These are phyloP conservation scores for Saccharomycopsis hybrid DNA, from an alignment of 1,139 yeast genomes.

Conservation along the genomic window DNA sequence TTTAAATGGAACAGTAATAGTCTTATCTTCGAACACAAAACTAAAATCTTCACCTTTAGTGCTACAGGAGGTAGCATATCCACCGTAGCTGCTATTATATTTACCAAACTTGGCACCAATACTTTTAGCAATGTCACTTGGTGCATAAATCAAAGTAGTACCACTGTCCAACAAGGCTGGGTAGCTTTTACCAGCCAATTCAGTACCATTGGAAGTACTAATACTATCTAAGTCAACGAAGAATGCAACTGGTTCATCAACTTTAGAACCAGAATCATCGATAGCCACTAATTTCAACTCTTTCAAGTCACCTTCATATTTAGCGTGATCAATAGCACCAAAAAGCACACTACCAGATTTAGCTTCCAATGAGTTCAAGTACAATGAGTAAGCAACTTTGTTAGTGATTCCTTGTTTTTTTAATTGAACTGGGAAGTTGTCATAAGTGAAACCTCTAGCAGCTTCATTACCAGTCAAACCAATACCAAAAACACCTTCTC, in stretches of 20 bases:
- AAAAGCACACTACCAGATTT: constrained; percentile 43
- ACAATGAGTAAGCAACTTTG: constrained; percentile 48
- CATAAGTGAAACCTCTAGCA: constrained; percentile 29
- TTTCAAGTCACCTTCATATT: constrained; percentile 39
- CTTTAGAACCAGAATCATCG: constrained; percentile 20
- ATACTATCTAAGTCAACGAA: constrained; percentile 13
- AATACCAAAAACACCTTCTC: constrained; percentile 56
- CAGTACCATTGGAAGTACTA: not conserved
- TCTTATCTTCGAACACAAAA: constrained; percentile 46
- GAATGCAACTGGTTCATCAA: constrained; percentile 7
- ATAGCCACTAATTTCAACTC: constrained; percentile 34
- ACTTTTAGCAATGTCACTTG: constrained; percentile 23
- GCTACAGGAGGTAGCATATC: constrained; percentile 32
- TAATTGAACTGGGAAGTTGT: constrained; percentile 54
- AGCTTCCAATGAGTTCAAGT: constrained; percentile 35
- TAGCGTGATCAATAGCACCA: constrained; percentile 53
- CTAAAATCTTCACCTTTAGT: constrained; percentile 27
- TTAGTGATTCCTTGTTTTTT: constrained; percentile 44
- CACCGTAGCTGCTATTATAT: constrained; percentile 27
- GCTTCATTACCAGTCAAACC: constrained; percentile 52
- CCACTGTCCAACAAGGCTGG: constrained; percentile 46
- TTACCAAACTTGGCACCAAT: constrained; percentile 16
- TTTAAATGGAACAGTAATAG: constrained; percentile 39
- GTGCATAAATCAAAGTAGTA: constrained; percentile 39
- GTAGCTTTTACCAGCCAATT: not conserved